Evolutionary conservation across 352 stramenopile species (phyloP).

Genomic region (Stramenopiles sp.): DNA sequence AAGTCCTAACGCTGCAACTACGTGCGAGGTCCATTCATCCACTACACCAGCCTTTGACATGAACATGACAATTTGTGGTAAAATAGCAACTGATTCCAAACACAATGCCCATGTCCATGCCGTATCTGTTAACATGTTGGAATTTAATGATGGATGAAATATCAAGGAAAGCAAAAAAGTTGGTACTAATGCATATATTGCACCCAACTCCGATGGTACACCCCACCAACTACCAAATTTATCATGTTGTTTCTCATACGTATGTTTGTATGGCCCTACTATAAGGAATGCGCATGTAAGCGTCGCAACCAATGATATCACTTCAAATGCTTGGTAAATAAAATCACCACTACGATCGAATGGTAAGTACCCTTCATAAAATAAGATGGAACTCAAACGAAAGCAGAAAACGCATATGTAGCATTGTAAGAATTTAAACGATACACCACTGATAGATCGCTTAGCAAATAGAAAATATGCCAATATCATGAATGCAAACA

Average conservation of each 20-base stretch:
- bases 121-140: constrained; percentile 83
- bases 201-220: constrained; percentile 49
- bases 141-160: constrained; percentile 72
- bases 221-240: constrained; percentile 75
- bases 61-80: constrained; percentile 97
- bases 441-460: neutral
- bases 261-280: constrained; percentile 70
- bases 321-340: constrained; percentile 90
- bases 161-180: constrained; percentile 31
- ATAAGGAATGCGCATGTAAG: constrained; percentile 66
- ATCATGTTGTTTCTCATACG: constrained; percentile 84
- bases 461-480: constrained; percentile 7
- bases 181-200: constrained; percentile 52
- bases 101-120: constrained; percentile 96
- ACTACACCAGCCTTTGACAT: constrained; percentile 73
- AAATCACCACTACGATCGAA: constrained; percentile 86
- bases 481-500: constrained; percentile 14
- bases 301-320: constrained; percentile 61
- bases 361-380: constrained; percentile 26
- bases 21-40: constrained; percentile 88
- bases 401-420: constrained; percentile 1
- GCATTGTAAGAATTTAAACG: constrained; percentile 7
- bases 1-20: constrained; percentile 81
- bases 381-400: constrained; percentile 8
- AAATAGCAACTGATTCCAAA: constrained; percentile 82